phyloP scores from a whole-genome alignment of 2,329 filamentous ascomycete genomes.

The Exophiala mesophila region DNA sequence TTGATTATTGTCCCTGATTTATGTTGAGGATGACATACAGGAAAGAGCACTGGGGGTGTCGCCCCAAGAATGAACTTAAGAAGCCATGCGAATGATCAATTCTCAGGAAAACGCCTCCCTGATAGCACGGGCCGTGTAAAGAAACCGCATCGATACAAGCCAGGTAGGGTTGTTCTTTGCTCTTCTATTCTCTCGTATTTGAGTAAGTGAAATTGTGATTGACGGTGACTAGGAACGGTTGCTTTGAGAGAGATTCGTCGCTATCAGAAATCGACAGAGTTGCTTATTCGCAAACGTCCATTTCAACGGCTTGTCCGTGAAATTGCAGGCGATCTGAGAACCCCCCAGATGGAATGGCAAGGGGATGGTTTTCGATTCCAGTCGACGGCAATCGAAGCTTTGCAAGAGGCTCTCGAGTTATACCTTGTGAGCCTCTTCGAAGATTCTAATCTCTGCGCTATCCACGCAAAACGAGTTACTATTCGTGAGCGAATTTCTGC shows the following conservation, averaged over 20 bases:
- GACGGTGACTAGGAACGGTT: slow-evolving; percentile 61
- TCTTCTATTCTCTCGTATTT: slow-evolving; percentile 4
- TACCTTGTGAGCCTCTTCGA: slow-evolving; percentile 97
- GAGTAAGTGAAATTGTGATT: neutral
- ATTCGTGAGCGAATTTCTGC: slow-evolving; percentile 57
- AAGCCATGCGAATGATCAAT: too few species aligned
- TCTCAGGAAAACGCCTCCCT: too few species aligned
- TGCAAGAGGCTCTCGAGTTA: slow-evolving; percentile 96
- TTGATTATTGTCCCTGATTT: too few species aligned
- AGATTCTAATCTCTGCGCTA: slow-evolving; percentile 95
- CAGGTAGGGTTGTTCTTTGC: slow-evolving; percentile 47
- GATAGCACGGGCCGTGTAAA: too few species aligned
- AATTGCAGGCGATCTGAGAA: slow-evolving; percentile 91
- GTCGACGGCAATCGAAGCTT: slow-evolving; percentile 89
- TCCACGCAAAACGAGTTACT: slow-evolving; percentile 97
- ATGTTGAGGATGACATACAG: too few species aligned
- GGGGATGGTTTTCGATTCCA: slow-evolving; percentile 78
- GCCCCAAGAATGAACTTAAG: too few species aligned
- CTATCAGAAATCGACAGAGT: slow-evolving; percentile 94
- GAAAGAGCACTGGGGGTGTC: too few species aligned
- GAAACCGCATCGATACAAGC: slow-evolving; percentile 87
- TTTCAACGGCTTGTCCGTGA: slow-evolving; percentile 96
- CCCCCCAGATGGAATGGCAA: slow-evolving; percentile 45
- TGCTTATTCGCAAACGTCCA: slow-evolving; percentile 90
- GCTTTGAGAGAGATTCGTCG: slow-evolving; percentile 95